Evolutionary conservation across 805 yeast genomes (phyloP), one percentile per base, ranked within the genome.

Genomic region (Candida tibetensis): DNA sequence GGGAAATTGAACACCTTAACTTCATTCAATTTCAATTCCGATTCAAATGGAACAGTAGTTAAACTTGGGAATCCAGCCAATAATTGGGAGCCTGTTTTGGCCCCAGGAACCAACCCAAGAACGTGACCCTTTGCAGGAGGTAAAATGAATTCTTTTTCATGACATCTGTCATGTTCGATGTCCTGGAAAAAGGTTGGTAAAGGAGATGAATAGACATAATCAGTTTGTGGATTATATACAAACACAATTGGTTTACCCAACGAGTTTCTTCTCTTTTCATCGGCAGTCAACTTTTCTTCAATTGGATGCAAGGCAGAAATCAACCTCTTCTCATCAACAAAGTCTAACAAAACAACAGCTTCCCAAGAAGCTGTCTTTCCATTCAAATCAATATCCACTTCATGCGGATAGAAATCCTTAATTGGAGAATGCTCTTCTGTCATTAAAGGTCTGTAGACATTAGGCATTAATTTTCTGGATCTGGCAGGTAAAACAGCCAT

Each of bases 341-440:
- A 93, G 4, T 95, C 82, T 41, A 93, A 75, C 52, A 87, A 75
- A 5, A 93, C 96, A 39, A 93, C 96, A 8, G 97, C 97, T 66
- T 93, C 98, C 99, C 99, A 93, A 34, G 88, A 83, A 2, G 93
- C 95, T 39, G 89, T 86, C 59, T 93, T 93, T 30, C 98, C 99
- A 57, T 93, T 93, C 76, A 80, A 74, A 65, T 93, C 99, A 25
- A 86, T 72, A 36, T 81, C 86, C 40, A 91, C 95, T 42, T 86
- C 87, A 41, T 75, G 73, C 2, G 99, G 99, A 57, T 93, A 93
- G 53, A 88, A 89, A 52, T 89, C 97, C 39, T 74, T 74, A 48
- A 93, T 88, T 18, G 96, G 95, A 5, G 97, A 90, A 31, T 72
- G 71, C 31, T 79, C 81, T 41, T 90, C 95, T 10, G 82, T 79